Evolutionary conservation across 306 rosid genomes (phyloP).

Genomic region (Vigna angularis): DNA sequence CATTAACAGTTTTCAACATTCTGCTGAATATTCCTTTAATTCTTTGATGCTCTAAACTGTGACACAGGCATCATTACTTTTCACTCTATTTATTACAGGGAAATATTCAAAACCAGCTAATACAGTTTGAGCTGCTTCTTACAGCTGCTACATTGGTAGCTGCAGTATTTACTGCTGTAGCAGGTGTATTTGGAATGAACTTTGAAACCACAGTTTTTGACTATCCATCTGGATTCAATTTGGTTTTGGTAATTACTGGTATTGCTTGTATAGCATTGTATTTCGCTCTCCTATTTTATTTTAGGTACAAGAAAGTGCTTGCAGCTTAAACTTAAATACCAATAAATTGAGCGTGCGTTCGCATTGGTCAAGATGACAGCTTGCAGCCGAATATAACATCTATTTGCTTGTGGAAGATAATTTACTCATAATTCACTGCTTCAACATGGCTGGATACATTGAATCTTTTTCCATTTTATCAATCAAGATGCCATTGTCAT

Average conservation of each 20-base stretch:
- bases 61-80: not conserved
- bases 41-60: conserved; percentile 41
- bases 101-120: conserved; percentile 91
- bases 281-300: conserved; percentile 65
- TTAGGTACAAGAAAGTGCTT: conserved; percentile 75
- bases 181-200: conserved; percentile 97
- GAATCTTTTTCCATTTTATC: conserved; percentile 35
- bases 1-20: conserved; percentile 36
- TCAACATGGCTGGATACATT: conserved; percentile 24
- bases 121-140: conserved; percentile 89
- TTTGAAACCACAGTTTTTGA: conserved; percentile 61
- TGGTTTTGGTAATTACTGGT: conserved; percentile 70
- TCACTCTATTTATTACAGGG: conserved; percentile 64
- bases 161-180: conserved; percentile 71
- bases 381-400: conserved; percentile 16
- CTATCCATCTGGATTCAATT: conserved; percentile 59
- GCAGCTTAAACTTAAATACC: conserved; percentile 53
- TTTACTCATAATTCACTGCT: conserved; percentile 11
- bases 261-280: conserved; percentile 60
- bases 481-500: conserved; percentile 67
- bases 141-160: conserved; percentile 92
- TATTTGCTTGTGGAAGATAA: conserved; percentile 22
- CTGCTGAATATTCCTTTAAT: conserved; percentile 14
- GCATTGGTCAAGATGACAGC: conserved; percentile 28
- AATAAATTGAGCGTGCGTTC: conserved; percentile 36